Conservation (phyloP, 345 rosid genomes). For the Raphanus sativus region DNA sequence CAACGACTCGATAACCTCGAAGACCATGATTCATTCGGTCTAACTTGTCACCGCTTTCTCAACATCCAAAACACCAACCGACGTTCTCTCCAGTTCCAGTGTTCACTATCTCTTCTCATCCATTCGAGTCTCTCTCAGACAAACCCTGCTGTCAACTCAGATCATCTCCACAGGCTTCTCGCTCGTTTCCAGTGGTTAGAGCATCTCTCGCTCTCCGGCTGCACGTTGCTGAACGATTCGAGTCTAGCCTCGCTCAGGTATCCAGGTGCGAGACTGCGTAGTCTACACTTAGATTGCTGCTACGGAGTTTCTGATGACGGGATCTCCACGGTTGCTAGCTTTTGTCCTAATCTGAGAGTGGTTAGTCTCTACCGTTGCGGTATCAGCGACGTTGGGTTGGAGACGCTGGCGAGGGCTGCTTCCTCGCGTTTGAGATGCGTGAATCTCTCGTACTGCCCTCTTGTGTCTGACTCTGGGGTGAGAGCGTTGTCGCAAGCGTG, state of each 20-base stretch:
- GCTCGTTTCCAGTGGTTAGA: conserved; percentile 61
- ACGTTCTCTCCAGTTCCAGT: conserved; percentile 53
- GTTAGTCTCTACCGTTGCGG: conserved; percentile 64
- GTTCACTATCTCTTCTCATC: conserved; percentile 44
- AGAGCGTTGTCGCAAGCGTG: conserved; percentile 50
- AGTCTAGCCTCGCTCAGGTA: conserved; percentile 47
- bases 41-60: conserved; percentile 71
- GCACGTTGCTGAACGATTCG: conserved; percentile 57
- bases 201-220: conserved; percentile 63
- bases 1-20: conserved; percentile 44
- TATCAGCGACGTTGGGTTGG: conserved; percentile 58
- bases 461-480: conserved; percentile 55
- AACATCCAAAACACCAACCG: conserved; percentile 58
- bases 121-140: conserved; percentile 41
- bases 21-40: conserved; percentile 72
- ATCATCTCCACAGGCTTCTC: conserved; percentile 60
- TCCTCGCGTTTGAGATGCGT: conserved; percentile 48
- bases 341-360: conserved; percentile 52
- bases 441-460: conserved; percentile 56
- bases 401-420: conserved; percentile 46
- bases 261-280: conserved; percentile 50
- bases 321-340: conserved; percentile 45
- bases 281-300: conserved; percentile 67
- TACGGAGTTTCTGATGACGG: conserved; percentile 60
- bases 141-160: conserved; percentile 35